phyloP scores from a whole-genome alignment of 202 grass and related monocot species.

The Panicum virgatum region DNA sequence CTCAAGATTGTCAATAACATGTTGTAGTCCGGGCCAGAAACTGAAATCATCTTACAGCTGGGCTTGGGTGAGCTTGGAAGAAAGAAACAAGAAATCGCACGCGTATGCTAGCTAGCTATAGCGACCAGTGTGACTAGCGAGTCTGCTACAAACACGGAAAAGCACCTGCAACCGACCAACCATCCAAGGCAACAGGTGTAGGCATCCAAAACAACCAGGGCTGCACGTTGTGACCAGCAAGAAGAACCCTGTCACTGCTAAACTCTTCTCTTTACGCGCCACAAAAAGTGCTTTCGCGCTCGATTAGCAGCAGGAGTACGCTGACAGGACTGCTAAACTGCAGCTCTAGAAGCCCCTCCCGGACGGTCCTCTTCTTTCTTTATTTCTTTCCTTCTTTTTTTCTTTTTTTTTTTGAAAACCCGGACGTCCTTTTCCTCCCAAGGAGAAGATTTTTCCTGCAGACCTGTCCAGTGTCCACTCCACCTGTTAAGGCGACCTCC shows the following conservation, averaged over 20 bases:
- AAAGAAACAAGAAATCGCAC: not conserved
- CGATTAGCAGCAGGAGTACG: not conserved
- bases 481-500: no score
- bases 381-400: no score
- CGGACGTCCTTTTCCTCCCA: no score
- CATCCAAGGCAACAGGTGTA: not conserved
- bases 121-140: no score
- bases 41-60: not conserved
- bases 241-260: no score
- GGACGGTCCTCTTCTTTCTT: not conserved
- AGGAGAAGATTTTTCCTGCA: no score
- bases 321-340: constrained; percentile 9
- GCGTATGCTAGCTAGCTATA: not conserved
- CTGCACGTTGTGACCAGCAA: no score
- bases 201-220: not conserved
- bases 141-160: not conserved
- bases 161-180: not conserved
- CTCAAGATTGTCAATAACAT: not conserved
- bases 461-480: no score
- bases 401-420: no score
- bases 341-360: constrained; percentile 27
- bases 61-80: not conserved
- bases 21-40: not conserved
- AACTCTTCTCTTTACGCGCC: not conserved
- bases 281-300: not conserved